Evolutionary conservation across 305 asterid genomes (phyloP), one percentile per base, ranked within the genome.

Genomic region (Euphrasia arctica): DNA sequence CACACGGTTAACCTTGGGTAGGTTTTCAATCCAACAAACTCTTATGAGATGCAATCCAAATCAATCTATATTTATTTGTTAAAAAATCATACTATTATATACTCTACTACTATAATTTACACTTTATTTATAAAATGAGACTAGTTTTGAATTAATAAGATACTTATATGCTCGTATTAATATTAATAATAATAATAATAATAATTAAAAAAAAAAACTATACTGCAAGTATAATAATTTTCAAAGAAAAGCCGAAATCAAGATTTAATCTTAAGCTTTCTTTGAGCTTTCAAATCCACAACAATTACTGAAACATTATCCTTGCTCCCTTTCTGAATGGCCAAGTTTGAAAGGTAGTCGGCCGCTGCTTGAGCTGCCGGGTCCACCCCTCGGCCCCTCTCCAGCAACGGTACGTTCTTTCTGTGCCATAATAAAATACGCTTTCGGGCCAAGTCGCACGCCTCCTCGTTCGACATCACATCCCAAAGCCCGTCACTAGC

Each of bases 311-410:
- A 88, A 1, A 90, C 80, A n/a, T 91, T 85, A 59, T 87, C 98
- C 67, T 77, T 78, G 82, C 96, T 82, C 58, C 97, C 97, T 70
- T 70, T 90, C 62, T 84, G 88, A 62, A 88, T 72, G 36, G 97
- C 97, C 13, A 85, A 75, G 49, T 73, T 74, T 0, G 88, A 76
- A 4, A 90, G 85, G 76, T 85, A 82, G 66, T 84, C 96, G 0
- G 97, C 97, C 0, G 96, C 97, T 28, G 92, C 85, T 75, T 84
- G 95, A 2, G 95, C 82, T 9, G 97, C 96, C n/a, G 81, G 91
- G 74, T 90, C 96, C 2, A 72, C 79, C 15, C 85, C 93, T 15
- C 64, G 75, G 48, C 93, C 93, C 71, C 91, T 73, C 2, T 74
- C 79, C 0, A 28, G 59, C 9, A 72, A 71, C 36, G 80, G 76